These are phyloP conservation scores for Bolboschoenoplectus hybrid DNA, from an alignment of 202 grass and related monocot species.

Conservation along the genomic window DNA sequence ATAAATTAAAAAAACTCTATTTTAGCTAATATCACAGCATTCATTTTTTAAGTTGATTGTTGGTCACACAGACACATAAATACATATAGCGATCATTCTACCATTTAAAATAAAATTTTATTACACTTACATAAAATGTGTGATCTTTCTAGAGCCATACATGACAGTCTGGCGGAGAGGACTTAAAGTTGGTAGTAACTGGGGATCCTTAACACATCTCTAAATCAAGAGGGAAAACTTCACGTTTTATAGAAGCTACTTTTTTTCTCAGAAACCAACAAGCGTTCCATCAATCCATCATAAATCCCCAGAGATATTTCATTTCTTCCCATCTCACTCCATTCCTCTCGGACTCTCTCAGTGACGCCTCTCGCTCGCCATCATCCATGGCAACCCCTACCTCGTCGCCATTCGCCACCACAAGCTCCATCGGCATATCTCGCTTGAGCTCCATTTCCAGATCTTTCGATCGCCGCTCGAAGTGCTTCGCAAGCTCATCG, in stretches of 20 bases:
- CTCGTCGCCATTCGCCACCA: conserved; percentile 53
- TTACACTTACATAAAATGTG: background rate
- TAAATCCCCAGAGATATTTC: conserved; percentile 36
- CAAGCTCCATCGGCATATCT: conserved; percentile 40
- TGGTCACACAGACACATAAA: background rate
- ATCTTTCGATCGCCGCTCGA: background rate
- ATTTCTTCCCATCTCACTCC: conserved; percentile 21
- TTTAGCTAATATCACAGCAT: background rate
- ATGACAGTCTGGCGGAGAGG: too few species aligned
- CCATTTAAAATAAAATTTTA: background rate
- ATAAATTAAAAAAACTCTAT: background rate
- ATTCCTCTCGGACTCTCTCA: background rate
- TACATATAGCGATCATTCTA: background rate
- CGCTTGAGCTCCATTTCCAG: conserved; percentile 32
- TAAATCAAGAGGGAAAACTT: conserved; percentile 26
- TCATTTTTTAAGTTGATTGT: background rate
- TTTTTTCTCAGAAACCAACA: conserved; percentile 34
- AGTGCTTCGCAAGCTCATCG: background rate
- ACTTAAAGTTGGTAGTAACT: background rate
- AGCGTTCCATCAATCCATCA: background rate
- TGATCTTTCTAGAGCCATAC: background rate
- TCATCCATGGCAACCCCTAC: conserved; percentile 53
- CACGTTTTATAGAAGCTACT: conserved; percentile 10
- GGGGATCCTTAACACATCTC: background rate
- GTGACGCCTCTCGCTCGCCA: background rate